Percentiles rank a stretch among this genome's conserved stretches.
Evolutionary conservation across 1,139 yeast genomes (phyloP).

Genomic region (Kurtzmaniella quercitrusa): DNA sequence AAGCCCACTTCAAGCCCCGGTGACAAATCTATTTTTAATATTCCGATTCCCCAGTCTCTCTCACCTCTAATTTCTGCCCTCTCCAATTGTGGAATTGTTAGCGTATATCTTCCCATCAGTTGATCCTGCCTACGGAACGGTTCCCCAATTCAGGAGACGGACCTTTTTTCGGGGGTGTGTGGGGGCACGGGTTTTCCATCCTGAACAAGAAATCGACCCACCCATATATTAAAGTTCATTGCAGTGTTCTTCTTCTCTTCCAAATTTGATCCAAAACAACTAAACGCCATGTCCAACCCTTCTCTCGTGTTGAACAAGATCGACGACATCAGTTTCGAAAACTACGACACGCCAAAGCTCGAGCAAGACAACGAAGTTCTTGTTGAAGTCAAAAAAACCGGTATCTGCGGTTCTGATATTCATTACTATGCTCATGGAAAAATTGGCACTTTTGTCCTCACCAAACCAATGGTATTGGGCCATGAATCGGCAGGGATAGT

Average conservation of each 20-base stretch:
- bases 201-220: too few relatives aligned
- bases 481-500: conserved; percentile 76
- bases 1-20: too few relatives aligned
- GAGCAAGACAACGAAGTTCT: conserved; percentile 65
- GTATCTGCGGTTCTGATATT: conserved; percentile 86
- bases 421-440: conserved; percentile 79
- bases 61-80: too few relatives aligned
- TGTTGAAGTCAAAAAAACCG: conserved; percentile 70
- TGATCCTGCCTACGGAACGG: background rate
- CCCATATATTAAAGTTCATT: background rate
- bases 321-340: conserved; percentile 62
- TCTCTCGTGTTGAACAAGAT: conserved; percentile 66
- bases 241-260: background rate
- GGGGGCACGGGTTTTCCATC: background rate
- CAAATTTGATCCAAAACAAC: background rate
- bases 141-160: background rate
- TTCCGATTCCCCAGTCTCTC: too few relatives aligned
- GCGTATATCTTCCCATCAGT: background rate
- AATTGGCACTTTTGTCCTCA: conserved; percentile 67
- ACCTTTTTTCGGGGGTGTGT: background rate
- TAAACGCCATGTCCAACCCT: conserved; percentile 38
- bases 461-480: conserved; percentile 67
- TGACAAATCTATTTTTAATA: too few relatives aligned
- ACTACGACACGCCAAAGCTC: conserved; percentile 61
- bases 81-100: too few relatives aligned